Evolutionary conservation across 2,329 filamentous ascomycete genomes (phyloP).

Genomic region (Penicillium sp.): DNA sequence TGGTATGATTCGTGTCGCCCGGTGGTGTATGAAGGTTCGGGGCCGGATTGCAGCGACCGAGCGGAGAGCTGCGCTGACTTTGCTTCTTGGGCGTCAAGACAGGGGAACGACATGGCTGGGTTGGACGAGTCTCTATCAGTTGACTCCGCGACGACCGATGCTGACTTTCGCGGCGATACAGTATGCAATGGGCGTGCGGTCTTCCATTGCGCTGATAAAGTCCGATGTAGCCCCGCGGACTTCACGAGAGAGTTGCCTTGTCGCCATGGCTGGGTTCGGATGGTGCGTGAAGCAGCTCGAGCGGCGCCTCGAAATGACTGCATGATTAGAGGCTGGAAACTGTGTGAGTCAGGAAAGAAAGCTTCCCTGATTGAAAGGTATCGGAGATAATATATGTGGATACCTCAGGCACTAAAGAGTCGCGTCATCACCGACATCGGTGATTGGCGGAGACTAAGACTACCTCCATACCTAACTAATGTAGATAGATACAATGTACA

Average conservation of each 20-base stretch:
- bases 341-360: background rate
- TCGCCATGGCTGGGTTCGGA: constrained; percentile 18
- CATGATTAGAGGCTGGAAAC: constrained; percentile 14
- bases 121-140: constrained; percentile 56
- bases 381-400: constrained; percentile 1
- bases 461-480: too few species aligned
- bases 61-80: constrained; percentile 71
- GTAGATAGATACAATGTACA: too few species aligned
- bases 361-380: background rate
- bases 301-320: constrained; percentile 18
- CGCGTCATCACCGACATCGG: constrained; percentile 18
- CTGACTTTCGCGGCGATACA: constrained; percentile 18
- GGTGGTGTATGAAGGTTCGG: constrained; percentile 90
- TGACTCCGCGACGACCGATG: constrained; percentile 16
- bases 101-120: constrained; percentile 84
- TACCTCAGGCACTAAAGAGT: constrained; percentile 16
- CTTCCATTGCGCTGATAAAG: constrained; percentile 17
- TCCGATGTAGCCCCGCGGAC: constrained; percentile 11
- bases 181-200: constrained; percentile 21
- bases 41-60: constrained; percentile 68
- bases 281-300: constrained; percentile 19
- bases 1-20: constrained; percentile 78
- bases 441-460: constrained; percentile 23
- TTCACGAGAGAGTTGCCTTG: background rate
- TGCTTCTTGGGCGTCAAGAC: constrained; percentile 78